Evolutionary conservation across 768 basidiomycete genomes (phyloP).

Genomic region (Pulveroboletus sp.): DNA sequence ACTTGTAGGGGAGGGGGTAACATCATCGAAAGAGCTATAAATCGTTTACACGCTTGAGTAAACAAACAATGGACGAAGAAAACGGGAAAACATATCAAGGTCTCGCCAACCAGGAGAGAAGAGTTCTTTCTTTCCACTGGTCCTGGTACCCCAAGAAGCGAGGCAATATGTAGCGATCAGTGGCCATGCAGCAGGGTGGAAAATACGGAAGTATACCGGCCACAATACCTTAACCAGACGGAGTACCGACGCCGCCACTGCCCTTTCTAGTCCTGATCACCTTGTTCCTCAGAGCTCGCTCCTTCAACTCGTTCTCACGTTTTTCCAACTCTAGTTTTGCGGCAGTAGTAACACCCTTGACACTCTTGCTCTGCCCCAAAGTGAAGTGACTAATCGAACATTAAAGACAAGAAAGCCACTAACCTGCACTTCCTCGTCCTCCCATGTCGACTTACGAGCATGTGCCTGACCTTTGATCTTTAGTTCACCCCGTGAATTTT

Average conservation of each 20-base stretch:
- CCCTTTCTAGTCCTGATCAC: slow-evolving; percentile 68
- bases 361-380: slow-evolving; percentile 20
- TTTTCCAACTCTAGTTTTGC: slow-evolving; percentile 50
- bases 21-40: slow-evolving; percentile 18
- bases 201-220: slow-evolving; percentile 19
- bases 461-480: slow-evolving; percentile 75
- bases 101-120: slow-evolving; percentile 22
- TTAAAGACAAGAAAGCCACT: slow-evolving; percentile 8
- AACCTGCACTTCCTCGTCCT: slow-evolving; percentile 34
- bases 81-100: slow-evolving; percentile 16
- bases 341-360: slow-evolving; percentile 2
- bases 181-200: slow-evolving; percentile 8
- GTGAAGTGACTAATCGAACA: slow-evolving; percentile 5
- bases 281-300: slow-evolving; percentile 77
- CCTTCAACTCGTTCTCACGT: slow-evolving; percentile 77
- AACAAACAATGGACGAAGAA: neutral
- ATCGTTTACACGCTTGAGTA: slow-evolving; percentile 21
- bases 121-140: slow-evolving; percentile 15
- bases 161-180: slow-evolving; percentile 24
- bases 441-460: slow-evolving; percentile 51
- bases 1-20: slow-evolving; percentile 8
- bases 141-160: slow-evolving; percentile 21
- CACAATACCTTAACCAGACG: slow-evolving; percentile 21
- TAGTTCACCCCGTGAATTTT: slow-evolving; percentile 43
- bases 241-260: slow-evolving; percentile 21